phyloP scores from a whole-genome alignment of 257 asterid species.

The Eustoma russellianum region DNA sequence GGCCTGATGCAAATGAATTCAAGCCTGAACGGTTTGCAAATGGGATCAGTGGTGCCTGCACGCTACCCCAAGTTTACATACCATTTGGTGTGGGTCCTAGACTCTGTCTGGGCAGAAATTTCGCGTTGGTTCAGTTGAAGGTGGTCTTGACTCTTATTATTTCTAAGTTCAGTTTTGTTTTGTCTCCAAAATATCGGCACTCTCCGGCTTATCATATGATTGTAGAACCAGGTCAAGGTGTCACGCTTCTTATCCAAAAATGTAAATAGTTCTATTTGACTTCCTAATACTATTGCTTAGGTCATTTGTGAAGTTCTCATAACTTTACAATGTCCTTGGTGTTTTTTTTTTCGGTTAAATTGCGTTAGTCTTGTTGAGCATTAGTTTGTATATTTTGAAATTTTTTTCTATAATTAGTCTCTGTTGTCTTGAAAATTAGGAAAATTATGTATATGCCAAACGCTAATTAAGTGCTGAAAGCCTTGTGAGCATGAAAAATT shows the following conservation, averaged over 20 bases:
- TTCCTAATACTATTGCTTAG: no score
- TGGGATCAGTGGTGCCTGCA: constrained; percentile 60
- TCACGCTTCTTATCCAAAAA: constrained; percentile 36
- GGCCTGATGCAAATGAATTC: constrained; percentile 56
- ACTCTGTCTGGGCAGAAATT: constrained; percentile 60
- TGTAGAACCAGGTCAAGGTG: constrained; percentile 82
- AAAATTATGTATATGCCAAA: no score
- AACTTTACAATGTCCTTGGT: no score
- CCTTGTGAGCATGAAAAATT: no score
- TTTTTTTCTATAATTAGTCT: no score
- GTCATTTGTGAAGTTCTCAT: no score
- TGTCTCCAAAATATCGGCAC: constrained; percentile 70
- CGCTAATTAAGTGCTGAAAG: no score
- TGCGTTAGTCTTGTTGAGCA: no score
- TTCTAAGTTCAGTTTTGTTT: constrained; percentile 39
- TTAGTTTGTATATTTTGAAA: no score
- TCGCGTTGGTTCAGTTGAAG: constrained; percentile 59
- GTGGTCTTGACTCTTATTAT: constrained; percentile 40
- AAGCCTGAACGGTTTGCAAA: constrained; percentile 60
- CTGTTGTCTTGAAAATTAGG: no score
- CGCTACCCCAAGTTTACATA: constrained; percentile 55
- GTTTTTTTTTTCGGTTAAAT: no score
- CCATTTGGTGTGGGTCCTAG: constrained; percentile 84
- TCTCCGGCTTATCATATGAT: constrained; percentile 71
- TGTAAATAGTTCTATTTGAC: background rate